Percentiles rank a stretch among this genome's conserved stretches.
phyloP scores from a whole-genome alignment of 805 yeast genomes.

The Osmozyma mogii region DNA sequence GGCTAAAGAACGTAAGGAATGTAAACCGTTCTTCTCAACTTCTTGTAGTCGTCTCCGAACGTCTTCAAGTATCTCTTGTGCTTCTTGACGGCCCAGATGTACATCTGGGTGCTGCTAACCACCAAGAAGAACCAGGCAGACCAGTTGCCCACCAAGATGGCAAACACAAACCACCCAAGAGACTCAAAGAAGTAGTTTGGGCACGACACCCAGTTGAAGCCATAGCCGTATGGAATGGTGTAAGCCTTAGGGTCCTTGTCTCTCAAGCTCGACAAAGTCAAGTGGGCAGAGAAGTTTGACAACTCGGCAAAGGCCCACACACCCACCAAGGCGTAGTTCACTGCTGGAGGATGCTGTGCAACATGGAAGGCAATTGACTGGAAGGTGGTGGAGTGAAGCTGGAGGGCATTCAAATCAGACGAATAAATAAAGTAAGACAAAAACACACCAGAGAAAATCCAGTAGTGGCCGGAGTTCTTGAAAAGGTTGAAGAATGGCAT shows the following conservation, averaged over 20 bases:
- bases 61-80: conserved; percentile 58
- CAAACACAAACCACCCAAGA: conserved; percentile 63
- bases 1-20: conserved; percentile 64
- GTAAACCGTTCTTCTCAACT: conserved; percentile 60
- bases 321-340: conserved; percentile 27
- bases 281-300: conserved; percentile 68
- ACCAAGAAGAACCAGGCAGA: conserved; percentile 62
- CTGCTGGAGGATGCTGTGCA: conserved; percentile 28
- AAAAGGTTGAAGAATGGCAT: conserved; percentile 87
- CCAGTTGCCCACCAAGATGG: conserved; percentile 70
- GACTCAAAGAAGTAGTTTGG: conserved; percentile 93
- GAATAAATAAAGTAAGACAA: conserved; percentile 44
- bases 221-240: conserved; percentile 75
- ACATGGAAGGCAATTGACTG: conserved; percentile 36
- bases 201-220: conserved; percentile 73
- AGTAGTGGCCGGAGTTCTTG: conserved; percentile 86
- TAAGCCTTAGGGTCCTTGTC: conserved; percentile 45
- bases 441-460: conserved; percentile 75
- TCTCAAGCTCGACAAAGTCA: conserved; percentile 54
- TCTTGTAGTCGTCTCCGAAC: conserved; percentile 74
- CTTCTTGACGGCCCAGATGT: conserved; percentile 83
- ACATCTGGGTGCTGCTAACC: conserved; percentile 79
- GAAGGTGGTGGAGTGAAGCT: conserved; percentile 12
- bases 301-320: conserved; percentile 55
- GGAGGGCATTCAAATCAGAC: conserved; percentile 8